These are phyloP conservation scores for Omphalotus guepiniiformis DNA, from an alignment of 768 basidiomycete species.

Conservation along the genomic window DNA sequence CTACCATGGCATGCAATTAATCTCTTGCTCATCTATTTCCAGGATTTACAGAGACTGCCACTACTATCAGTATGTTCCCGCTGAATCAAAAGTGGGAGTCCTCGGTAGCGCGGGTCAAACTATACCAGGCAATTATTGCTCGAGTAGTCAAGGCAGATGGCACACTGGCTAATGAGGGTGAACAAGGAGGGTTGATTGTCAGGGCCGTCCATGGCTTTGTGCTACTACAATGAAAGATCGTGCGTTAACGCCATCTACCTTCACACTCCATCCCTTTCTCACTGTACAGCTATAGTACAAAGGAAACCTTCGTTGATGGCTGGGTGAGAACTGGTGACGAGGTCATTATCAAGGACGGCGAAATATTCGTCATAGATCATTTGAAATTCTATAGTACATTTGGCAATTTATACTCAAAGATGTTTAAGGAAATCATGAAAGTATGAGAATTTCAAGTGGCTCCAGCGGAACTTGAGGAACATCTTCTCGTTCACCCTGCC, in stretches of 20 bases:
- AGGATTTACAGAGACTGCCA: slow-evolving; percentile 66
- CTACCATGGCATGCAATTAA: too few species aligned
- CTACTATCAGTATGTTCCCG: slow-evolving; percentile 45
- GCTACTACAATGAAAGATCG: slow-evolving; percentile 60
- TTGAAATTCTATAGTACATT: too few species aligned
- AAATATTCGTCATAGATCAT: slow-evolving; percentile 69
- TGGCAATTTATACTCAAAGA: neutral
- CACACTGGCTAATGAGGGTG: slow-evolving; percentile 48
- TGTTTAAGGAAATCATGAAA: slow-evolving; percentile 23
- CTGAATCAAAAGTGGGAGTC: slow-evolving; percentile 39
- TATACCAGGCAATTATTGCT: slow-evolving; percentile 51
- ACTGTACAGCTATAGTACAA: too few species aligned
- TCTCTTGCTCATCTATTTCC: too few species aligned
- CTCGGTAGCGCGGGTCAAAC: slow-evolving; percentile 56
- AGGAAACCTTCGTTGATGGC: slow-evolving; percentile 58
- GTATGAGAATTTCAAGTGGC: slow-evolving; percentile 38
- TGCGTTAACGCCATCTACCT: slow-evolving; percentile 27
- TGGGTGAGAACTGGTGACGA: slow-evolving; percentile 68
- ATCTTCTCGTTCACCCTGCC: slow-evolving; percentile 55
- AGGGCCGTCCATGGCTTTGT: slow-evolving; percentile 56
- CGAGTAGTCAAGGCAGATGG: slow-evolving; percentile 59
- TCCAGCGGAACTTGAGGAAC: slow-evolving; percentile 65
- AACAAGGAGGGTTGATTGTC: slow-evolving; percentile 60
- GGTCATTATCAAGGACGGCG: slow-evolving; percentile 59
- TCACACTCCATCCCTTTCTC: too few species aligned